phyloP scores from a whole-genome alignment of 2,329 filamentous ascomycete genomes.

The Epichloe festucae region DNA sequence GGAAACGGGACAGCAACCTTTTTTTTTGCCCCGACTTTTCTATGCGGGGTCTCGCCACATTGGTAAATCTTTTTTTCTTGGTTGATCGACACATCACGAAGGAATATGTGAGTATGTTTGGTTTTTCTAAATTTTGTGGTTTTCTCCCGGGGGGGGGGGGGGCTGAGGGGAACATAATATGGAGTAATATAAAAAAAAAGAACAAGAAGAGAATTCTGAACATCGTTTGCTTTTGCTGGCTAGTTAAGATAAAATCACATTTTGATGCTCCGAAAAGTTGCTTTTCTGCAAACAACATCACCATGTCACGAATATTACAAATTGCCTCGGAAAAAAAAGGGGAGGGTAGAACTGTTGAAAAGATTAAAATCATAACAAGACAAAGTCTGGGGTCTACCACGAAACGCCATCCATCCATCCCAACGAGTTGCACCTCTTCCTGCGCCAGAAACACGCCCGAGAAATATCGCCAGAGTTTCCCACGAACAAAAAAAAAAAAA shows the following conservation, averaged over 20 bases:
- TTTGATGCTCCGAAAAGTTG: too few relatives aligned
- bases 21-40: too few relatives aligned
- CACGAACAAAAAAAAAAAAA: background rate
- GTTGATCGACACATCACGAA: background rate
- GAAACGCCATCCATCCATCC: background rate
- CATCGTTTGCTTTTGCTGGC: background rate
- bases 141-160: too few relatives aligned
- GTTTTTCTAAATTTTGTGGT: background rate
- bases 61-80: background rate
- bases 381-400: background rate
- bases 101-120: slow-evolving; percentile 1
- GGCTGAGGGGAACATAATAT: background rate
- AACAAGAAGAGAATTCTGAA: background rate
- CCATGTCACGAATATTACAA: too few relatives aligned
- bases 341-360: background rate
- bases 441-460: slow-evolving; percentile 1
- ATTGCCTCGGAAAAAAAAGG: background rate
- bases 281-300: too few relatives aligned
- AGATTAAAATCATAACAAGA: too few relatives aligned
- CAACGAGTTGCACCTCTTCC: background rate
- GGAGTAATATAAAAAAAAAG: background rate
- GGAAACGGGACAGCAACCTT: too few relatives aligned
- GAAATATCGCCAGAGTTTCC: background rate
- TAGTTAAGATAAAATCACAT: background rate
- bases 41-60: too few relatives aligned